Percentiles rank a stretch among this genome's conserved stretches.
These are phyloP conservation scores for Aspergillus nidulans DNA, from an alignment of 495 filamentous ascomycete genomes.

Conservation along the genomic window DNA sequence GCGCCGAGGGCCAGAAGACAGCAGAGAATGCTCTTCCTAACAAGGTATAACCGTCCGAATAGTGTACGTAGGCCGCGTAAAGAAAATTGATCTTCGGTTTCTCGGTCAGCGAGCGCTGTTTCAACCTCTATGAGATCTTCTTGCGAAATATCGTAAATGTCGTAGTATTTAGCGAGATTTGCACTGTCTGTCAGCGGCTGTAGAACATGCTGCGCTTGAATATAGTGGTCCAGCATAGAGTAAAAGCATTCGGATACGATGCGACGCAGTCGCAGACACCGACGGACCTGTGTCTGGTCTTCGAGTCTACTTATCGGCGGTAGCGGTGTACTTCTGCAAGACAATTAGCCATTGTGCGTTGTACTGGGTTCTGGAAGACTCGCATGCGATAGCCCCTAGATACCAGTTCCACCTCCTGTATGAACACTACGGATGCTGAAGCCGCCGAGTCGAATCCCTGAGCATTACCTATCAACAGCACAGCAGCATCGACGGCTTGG, in stretches of 20 bases:
- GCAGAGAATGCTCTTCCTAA: slow-evolving; percentile 79
- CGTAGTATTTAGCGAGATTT: slow-evolving; percentile 83
- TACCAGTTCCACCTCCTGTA: slow-evolving; percentile 95
- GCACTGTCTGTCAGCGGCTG: slow-evolving; percentile 68
- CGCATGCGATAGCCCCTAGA: slow-evolving; percentile 91
- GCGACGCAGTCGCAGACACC: slow-evolving; percentile 74
- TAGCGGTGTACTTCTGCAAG: slow-evolving; percentile 69
- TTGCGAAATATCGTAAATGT: slow-evolving; percentile 84
- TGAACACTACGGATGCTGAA: slow-evolving; percentile 74
- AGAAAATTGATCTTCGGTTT: slow-evolving; percentile 71
- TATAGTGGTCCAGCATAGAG: slow-evolving; percentile 64
- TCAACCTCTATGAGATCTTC: slow-evolving; percentile 69
- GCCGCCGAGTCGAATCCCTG: slow-evolving; percentile 81
- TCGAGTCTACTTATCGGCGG: slow-evolving; percentile 82
- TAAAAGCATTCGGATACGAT: slow-evolving; percentile 64
- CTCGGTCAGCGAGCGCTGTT: slow-evolving; percentile 53
- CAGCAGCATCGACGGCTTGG: slow-evolving; percentile 71
- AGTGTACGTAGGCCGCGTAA: slow-evolving; percentile 73
- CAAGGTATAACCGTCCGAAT: slow-evolving; percentile 71
- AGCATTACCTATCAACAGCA: slow-evolving; percentile 65
- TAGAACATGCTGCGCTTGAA: slow-evolving; percentile 60
- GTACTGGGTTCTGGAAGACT: slow-evolving; percentile 21
- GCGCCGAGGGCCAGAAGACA: slow-evolving; percentile 82
- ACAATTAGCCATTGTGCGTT: slow-evolving; percentile 32
- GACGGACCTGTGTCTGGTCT: slow-evolving; percentile 67